Conservation (phyloP, 2,329 filamentous ascomycete species). For the Hymenoscyphus linearis region DNA sequence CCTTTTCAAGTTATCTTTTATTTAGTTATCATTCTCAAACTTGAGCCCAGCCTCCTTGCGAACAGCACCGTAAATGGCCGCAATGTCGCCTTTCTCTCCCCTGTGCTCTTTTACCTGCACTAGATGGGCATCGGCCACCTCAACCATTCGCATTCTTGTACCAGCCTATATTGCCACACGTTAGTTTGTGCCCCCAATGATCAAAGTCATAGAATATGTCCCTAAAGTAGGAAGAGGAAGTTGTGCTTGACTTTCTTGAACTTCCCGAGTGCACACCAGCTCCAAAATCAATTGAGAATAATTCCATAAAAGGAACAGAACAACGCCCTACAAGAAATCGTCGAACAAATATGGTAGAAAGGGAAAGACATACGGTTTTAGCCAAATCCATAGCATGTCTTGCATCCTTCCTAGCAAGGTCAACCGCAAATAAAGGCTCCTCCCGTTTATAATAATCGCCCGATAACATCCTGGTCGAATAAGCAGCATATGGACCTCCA, state of each 20-base stretch:
- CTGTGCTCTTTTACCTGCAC: conserved; percentile 61
- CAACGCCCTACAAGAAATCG: too few relatives aligned
- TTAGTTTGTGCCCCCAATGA: too few relatives aligned
- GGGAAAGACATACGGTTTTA: conserved; percentile 35
- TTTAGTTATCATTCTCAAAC: conserved; percentile 54
- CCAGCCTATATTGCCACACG: not conserved
- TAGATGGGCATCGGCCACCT: conserved; percentile 65
- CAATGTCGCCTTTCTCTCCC: conserved; percentile 71
- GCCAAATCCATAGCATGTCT: conserved; percentile 68
- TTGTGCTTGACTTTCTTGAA: too few relatives aligned
- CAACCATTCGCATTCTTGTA: conserved; percentile 35
- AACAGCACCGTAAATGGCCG: conserved; percentile 75
- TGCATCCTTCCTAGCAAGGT: conserved; percentile 78
- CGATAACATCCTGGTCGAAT: conserved; percentile 66
- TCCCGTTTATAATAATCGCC: conserved; percentile 74
- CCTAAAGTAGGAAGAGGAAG: too few relatives aligned
- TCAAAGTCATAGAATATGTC: too few relatives aligned
- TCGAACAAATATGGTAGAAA: too few relatives aligned
- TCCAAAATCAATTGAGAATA: too few relatives aligned
- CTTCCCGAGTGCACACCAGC: too few relatives aligned
- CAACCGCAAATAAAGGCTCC: conserved; percentile 76
- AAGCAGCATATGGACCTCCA: conserved; percentile 68
- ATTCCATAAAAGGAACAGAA: too few relatives aligned
- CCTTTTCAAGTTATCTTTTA: not conserved
- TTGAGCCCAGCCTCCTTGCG: conserved; percentile 68